Conservation (phyloP, 169 alveolate species). For the Fabrea salina region DNA sequence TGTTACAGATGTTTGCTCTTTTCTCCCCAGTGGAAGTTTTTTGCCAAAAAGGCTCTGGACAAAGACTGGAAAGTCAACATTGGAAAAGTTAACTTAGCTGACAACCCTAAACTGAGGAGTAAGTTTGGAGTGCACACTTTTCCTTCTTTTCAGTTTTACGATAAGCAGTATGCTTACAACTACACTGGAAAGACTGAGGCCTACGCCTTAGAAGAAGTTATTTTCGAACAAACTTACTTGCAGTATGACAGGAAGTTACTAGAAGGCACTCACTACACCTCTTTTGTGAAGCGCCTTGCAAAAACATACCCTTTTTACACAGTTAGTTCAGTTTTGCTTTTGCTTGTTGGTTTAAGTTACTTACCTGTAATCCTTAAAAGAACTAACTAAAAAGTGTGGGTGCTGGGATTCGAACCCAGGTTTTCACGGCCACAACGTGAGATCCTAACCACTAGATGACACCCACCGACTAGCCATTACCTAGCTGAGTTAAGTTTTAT, state of each 20-base stretch:
- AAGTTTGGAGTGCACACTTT: not conserved
- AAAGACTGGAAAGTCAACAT: not conserved
- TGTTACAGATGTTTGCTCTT: not conserved
- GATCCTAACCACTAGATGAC: constrained; percentile 70
- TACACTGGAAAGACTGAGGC: not conserved
- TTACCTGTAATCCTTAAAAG: too few relatives aligned
- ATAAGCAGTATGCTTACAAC: not conserved
- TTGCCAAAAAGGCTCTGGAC: not conserved
- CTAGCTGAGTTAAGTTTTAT: too few relatives aligned
- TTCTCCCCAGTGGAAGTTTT: not conserved
- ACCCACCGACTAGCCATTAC: too few relatives aligned
- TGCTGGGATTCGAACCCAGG: constrained; percentile 72
- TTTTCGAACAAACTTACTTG: not conserved
- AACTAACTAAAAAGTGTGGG: too few relatives aligned
- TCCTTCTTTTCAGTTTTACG: not conserved
- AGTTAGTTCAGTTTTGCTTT: too few relatives aligned
- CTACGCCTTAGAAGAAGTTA: not conserved
- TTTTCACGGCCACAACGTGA: constrained; percentile 71
- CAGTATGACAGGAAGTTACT: not conserved
- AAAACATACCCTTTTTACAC: too few relatives aligned
- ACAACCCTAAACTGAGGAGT: not conserved
- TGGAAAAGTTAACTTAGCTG: not conserved
- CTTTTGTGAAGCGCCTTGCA: too few relatives aligned
- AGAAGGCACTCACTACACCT: too few relatives aligned
- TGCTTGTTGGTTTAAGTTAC: too few relatives aligned